phyloP scores from a whole-genome alignment of 192 early-diverging fungal species.

The Fimicolochytrium jonesii region DNA sequence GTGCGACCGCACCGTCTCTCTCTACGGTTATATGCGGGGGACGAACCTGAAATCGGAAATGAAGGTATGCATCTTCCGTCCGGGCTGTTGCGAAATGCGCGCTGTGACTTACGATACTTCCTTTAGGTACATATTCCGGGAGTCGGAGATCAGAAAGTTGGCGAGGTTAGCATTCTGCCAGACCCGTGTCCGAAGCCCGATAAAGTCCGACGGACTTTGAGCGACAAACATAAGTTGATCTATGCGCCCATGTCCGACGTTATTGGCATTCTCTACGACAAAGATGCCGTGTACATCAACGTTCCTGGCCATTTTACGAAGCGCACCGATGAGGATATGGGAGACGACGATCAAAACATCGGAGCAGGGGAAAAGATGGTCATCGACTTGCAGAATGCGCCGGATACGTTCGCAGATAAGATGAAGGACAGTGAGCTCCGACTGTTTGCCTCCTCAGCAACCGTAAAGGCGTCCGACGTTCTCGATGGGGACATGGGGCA shows the following conservation, averaged over 20 bases:
- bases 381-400: constrained; percentile 82
- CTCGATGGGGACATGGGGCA: no score
- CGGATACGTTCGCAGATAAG: constrained; percentile 67
- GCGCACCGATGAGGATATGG: constrained; percentile 45
- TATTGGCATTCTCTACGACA: constrained; percentile 97
- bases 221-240: constrained; percentile 92
- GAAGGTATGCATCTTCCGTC: constrained; percentile 51
- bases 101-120: not conserved
- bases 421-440: constrained; percentile 62
- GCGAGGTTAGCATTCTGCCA: constrained; percentile 68
- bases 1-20: constrained; percentile 84
- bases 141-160: constrained; percentile 80
- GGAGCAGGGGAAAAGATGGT: constrained; percentile 89
- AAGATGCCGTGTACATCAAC: constrained; percentile 98
- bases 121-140: constrained; percentile 88
- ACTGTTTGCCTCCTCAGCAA: constrained; percentile 64
- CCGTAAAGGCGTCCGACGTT: constrained; percentile 37
- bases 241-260: constrained; percentile 99
- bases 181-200: constrained; percentile 98
- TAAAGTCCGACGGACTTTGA: constrained; percentile 81
- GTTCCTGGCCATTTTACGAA: constrained; percentile 81
- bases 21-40: constrained; percentile 95
- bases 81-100: no score
- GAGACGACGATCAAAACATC: constrained; percentile 41
- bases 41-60: constrained; percentile 84